These are phyloP conservation scores for Metschnikowia kunwiensis DNA, from an alignment of 805 yeast species.

Conservation along the genomic window DNA sequence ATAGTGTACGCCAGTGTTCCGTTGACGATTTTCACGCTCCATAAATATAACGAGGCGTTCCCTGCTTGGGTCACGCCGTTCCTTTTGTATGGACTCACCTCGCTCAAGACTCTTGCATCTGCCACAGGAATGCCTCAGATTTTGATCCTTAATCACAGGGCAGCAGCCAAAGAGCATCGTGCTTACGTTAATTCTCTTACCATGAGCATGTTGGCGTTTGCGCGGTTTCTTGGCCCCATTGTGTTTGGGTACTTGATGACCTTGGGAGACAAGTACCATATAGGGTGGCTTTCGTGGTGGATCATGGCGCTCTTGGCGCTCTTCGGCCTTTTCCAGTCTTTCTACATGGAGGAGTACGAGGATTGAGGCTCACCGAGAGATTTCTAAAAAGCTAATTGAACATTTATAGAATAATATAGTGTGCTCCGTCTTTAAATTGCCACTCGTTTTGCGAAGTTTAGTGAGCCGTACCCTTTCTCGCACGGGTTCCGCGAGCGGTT, in stretches of 20 bases:
- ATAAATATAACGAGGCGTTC: conserved; percentile 22
- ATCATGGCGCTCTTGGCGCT: conserved; percentile 27
- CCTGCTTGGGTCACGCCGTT: conserved; percentile 32
- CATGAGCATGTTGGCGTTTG: conserved; percentile 33
- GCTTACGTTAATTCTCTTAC: conserved; percentile 35
- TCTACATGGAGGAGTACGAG: conserved; percentile 26
- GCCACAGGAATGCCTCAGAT: conserved; percentile 39
- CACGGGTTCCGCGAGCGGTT: too few relatives aligned
- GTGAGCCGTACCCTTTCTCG: too few relatives aligned
- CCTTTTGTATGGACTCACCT: conserved; percentile 29
- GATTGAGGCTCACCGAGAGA: conserved; percentile 18
- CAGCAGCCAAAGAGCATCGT: conserved; percentile 32
- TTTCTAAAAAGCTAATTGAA: too few relatives aligned
- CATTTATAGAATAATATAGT: too few relatives aligned
- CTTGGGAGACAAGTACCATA: conserved; percentile 24
- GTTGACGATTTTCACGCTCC: conserved; percentile 30
- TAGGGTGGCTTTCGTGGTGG: conserved; percentile 37
- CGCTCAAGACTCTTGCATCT: conserved; percentile 31
- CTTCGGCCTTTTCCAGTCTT: conserved; percentile 29
- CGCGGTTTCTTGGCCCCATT: conserved; percentile 33
- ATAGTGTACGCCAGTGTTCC: conserved; percentile 32
- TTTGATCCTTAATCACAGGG: conserved; percentile 33
- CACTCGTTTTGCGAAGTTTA: too few relatives aligned
- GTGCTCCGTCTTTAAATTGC: too few relatives aligned
- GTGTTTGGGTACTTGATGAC: conserved; percentile 35